Evolutionary conservation across 2,329 filamentous ascomycete species (phyloP), one percentile per base, ranked within the genome.

Genomic region (Alternaria postmessia): DNA sequence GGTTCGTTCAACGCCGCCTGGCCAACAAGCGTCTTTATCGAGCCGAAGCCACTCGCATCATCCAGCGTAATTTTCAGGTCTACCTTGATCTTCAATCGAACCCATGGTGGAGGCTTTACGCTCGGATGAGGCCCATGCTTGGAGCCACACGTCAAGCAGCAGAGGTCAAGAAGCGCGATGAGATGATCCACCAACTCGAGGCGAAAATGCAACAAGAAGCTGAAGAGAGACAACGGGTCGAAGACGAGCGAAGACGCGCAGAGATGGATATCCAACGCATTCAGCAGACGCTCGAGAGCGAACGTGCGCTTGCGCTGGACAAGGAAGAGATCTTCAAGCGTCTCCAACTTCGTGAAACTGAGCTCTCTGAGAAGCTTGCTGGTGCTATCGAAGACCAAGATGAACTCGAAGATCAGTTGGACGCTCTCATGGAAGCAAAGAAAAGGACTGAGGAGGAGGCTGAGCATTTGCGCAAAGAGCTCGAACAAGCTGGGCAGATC

Each of bases 281-380:
- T 47, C 94, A 97, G 75, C 93, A 98, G 71, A 96, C 92, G 0
- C 85, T 99, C 2, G 96, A 99, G 78, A 97, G 94, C 67, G 96
- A 99, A 79, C 89, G 95, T 51, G 92, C 94, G n/a, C 84, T 99
- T 42, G 95, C 95, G 1, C 83, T 99, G 5, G 95, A 99, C 79
- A 99, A 99, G 77, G 96, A 99, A 75, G 95, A 99, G 73, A 99
- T 99, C 61, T 99, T 98, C 84, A 96, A 94, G 75, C 88, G 96
- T n/a, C 84, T 99, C 22, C 95, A 97, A 75, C 83, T 90, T 54
- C 91, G 95, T n/a, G 95, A 99, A 79, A 86, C 89, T 11, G 94
- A 99, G 75, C 86, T 99, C 4, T 92, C 90, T 53, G 96, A 99
- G 73, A 97, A 98, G 81, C 86, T 99, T 28, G 87, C 93, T 38